These are phyloP conservation scores for Amylostereum areolatum DNA, from an alignment of 1,284 basidiomycete genomes.

Conservation along the genomic window DNA sequence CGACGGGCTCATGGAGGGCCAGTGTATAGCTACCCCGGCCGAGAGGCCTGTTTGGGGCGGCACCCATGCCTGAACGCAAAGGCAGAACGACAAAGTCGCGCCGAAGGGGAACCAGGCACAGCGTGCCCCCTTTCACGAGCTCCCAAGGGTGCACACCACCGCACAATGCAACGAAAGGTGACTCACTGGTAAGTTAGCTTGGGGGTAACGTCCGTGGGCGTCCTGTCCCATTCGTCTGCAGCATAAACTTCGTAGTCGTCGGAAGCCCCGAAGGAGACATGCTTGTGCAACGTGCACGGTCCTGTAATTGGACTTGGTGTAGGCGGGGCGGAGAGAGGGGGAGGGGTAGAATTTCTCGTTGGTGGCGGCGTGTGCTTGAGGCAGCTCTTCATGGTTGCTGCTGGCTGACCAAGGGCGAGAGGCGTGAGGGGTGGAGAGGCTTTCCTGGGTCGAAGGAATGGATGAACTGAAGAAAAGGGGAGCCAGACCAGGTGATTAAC, in stretches of 20 bases:
- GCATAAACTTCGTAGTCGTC: slow-evolving; percentile 17
- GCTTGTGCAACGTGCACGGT: slow-evolving; percentile 9
- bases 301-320: slow-evolving; percentile 1
- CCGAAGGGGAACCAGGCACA: not conserved
- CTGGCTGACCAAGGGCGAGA: too few species aligned
- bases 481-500: too few species aligned
- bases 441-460: too few species aligned
- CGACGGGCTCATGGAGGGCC: too few species aligned
- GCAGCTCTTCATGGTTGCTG: slow-evolving; percentile 1
- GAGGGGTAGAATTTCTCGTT: not conserved
- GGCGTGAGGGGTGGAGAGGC: too few species aligned
- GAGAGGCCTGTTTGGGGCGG: too few species aligned
- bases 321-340: not conserved
- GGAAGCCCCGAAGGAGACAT: slow-evolving; percentile 20
- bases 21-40: too few species aligned
- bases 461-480: too few species aligned
- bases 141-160: slow-evolving; percentile 1
- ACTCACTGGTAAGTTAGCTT: slow-evolving; percentile 21
- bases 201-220: slow-evolving; percentile 21
- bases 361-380: slow-evolving; percentile 3
- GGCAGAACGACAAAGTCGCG: not conserved
- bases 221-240: slow-evolving; percentile 25
- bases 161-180: not conserved
- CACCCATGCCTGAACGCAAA: too few species aligned
- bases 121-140: not conserved